Evolutionary conservation across 768 basidiomycete species (phyloP).

Genomic region (Termitomyces sp.): DNA sequence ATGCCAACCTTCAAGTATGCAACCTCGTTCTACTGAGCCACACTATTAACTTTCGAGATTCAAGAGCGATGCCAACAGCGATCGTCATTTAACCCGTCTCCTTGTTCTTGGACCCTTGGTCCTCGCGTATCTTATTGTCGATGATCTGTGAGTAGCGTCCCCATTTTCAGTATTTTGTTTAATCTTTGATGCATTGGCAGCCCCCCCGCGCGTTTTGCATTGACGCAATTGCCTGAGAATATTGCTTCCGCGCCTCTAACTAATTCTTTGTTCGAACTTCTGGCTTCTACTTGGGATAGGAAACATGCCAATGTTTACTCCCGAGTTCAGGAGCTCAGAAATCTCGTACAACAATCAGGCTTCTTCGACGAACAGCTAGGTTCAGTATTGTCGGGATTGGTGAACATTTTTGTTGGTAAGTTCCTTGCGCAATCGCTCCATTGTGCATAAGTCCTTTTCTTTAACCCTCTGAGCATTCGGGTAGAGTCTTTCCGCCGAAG

Average conservation of each 20-base stretch:
- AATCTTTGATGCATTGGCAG: slow-evolving; percentile 29
- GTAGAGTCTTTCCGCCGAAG: slow-evolving; percentile 57
- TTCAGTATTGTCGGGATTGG: slow-evolving; percentile 39
- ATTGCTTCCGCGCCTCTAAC: slow-evolving; percentile 41
- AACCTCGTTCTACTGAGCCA: background rate
- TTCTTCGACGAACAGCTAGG: slow-evolving; percentile 45
- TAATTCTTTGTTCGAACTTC: slow-evolving; percentile 42
- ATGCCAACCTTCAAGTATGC: slow-evolving; percentile 51
- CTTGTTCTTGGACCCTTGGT: slow-evolving; percentile 58
- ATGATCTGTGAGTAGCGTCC: slow-evolving; percentile 45
- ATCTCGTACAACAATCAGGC: slow-evolving; percentile 38
- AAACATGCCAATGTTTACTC: slow-evolving; percentile 54
- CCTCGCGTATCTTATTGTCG: slow-evolving; percentile 59
- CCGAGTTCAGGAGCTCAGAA: slow-evolving; percentile 38
- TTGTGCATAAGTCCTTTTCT: too few species aligned
- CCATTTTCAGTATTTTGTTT: background rate
- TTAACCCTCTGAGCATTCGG: background rate
- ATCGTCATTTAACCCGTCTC: slow-evolving; percentile 41
- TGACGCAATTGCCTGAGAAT: slow-evolving; percentile 51
- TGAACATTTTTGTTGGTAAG: slow-evolving; percentile 52
- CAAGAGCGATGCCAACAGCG: slow-evolving; percentile 31
- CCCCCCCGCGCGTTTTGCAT: slow-evolving; percentile 54
- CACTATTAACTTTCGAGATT: background rate
- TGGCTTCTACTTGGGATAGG: slow-evolving; percentile 49
- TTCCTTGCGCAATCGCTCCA: too few species aligned